These are phyloP conservation scores for Ensete glaucum DNA, from an alignment of 176 grass and related monocot genomes.

Conservation along the genomic window DNA sequence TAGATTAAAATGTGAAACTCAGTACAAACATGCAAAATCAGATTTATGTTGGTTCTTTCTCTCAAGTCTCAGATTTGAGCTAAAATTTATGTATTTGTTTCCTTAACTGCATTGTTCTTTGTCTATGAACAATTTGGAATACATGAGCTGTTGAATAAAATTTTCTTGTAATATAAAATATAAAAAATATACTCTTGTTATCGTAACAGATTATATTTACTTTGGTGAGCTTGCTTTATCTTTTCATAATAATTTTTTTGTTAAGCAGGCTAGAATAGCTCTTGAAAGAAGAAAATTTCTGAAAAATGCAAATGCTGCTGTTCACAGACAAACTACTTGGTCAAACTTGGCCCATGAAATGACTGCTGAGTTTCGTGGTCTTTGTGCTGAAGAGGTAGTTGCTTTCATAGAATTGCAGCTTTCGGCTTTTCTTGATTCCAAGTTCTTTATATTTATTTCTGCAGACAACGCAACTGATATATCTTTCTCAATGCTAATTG, in stretches of 20 bases:
- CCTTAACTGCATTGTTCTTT: background rate
- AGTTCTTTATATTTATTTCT: conserved; percentile 9
- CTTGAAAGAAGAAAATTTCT: conserved; percentile 93
- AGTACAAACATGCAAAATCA: background rate
- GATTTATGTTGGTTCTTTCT: background rate
- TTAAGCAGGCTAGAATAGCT: conserved; percentile 87
- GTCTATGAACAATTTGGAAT: background rate
- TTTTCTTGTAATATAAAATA: background rate
- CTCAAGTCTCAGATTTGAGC: background rate
- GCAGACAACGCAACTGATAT: background rate
- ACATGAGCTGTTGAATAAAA: background rate
- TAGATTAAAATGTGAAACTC: too few species aligned
- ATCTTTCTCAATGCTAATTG: conserved; percentile 22
- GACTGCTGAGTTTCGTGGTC: conserved; percentile 95
- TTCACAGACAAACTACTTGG: conserved; percentile 85
- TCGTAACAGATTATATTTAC: background rate
- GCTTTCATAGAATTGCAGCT: conserved; percentile 20
- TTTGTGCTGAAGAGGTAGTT: conserved; percentile 97
- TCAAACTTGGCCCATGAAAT: conserved; percentile 99
- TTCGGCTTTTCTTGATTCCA: background rate
- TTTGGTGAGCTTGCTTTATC: background rate
- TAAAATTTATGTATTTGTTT: background rate
- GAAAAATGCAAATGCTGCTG: conserved; percentile 86
- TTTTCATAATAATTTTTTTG: background rate
- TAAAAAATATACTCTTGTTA: background rate